Conservation (phyloP, 1,284 basidiomycete genomes). For the Stereum hirsutum region DNA sequence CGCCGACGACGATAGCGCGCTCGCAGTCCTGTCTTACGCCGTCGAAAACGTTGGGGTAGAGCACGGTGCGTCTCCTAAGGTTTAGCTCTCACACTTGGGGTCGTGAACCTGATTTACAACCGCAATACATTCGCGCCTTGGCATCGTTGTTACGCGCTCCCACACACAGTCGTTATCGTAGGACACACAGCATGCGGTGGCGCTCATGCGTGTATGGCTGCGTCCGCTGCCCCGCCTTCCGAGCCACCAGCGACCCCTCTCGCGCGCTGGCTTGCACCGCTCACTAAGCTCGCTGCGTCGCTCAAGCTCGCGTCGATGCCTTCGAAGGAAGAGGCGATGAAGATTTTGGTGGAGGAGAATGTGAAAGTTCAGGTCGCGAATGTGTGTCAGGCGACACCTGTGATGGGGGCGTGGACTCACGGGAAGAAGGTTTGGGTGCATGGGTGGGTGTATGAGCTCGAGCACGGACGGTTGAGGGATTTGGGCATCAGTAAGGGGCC, state of each 20-base stretch:
- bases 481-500: conserved; percentile 46
- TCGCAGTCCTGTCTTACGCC: conserved; percentile 78
- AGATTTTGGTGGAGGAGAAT: conserved; percentile 65
- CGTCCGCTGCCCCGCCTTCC: conserved; percentile 22
- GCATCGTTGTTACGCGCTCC: conserved; percentile 18
- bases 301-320: conserved; percentile 34
- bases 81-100: no score
- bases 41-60: conserved; percentile 72
- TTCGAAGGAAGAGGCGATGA: conserved; percentile 33
- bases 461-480: conserved; percentile 62
- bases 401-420: conserved; percentile 64
- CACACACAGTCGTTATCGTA: conserved; percentile 58
- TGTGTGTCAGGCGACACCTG: conserved; percentile 51
- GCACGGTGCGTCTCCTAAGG: conserved; percentile 62
- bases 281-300: conserved; percentile 47
- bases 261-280: conserved; percentile 65
- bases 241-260: conserved; percentile 41
- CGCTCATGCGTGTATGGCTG: conserved; percentile 50
- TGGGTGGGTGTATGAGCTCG: conserved; percentile 80
- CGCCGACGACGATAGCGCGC: conserved; percentile 67
- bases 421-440: conserved; percentile 69
- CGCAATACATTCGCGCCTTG: conserved; percentile 15
- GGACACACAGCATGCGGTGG: conserved; percentile 83
- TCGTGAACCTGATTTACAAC: no score
- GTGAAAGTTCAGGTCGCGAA: conserved; percentile 72